Percentiles rank a stretch among this genome's conserved stretches.
Conservation (phyloP, 495 filamentous ascomycete species). For the Hypoxylon intermedium region DNA sequence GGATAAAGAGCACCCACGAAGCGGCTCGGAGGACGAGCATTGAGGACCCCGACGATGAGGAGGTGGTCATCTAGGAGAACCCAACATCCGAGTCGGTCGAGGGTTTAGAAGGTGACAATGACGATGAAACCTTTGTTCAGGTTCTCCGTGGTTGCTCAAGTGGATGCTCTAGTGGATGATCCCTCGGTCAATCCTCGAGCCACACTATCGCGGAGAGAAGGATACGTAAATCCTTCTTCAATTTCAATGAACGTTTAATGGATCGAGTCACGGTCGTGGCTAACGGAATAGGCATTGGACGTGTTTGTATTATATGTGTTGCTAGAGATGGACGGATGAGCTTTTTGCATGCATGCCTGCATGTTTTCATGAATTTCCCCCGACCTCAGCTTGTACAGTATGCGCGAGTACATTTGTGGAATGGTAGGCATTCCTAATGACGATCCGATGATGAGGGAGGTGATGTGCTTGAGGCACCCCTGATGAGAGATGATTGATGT, state of each 20-base stretch:
- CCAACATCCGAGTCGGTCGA: conserved; percentile 7
- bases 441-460: background rate
- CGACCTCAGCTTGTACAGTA: conserved; percentile 30
- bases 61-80: conserved; percentile 49
- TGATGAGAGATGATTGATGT: no score
- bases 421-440: conserved; percentile 27
- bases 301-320: conserved; percentile 34
- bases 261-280: conserved; percentile 7
- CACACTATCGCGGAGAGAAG: background rate
- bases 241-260: conserved; percentile 1
- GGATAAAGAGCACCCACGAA: conserved; percentile 59
- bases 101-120: conserved; percentile 10
- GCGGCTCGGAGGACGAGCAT: conserved; percentile 61
- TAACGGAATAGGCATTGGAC: background rate
- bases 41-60: conserved; percentile 64
- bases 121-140: conserved; percentile 19
- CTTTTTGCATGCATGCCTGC: conserved; percentile 6
- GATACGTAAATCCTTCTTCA: background rate
- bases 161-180: conserved; percentile 6
- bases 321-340: conserved; percentile 13
- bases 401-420: conserved; percentile 1
- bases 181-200: conserved; percentile 7
- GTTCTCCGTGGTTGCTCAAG: conserved; percentile 1
- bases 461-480: no score
- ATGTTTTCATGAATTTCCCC: conserved; percentile 20